Conservation (phyloP, 441 rosid genomes). For the Euphorbia corollata region DNA sequence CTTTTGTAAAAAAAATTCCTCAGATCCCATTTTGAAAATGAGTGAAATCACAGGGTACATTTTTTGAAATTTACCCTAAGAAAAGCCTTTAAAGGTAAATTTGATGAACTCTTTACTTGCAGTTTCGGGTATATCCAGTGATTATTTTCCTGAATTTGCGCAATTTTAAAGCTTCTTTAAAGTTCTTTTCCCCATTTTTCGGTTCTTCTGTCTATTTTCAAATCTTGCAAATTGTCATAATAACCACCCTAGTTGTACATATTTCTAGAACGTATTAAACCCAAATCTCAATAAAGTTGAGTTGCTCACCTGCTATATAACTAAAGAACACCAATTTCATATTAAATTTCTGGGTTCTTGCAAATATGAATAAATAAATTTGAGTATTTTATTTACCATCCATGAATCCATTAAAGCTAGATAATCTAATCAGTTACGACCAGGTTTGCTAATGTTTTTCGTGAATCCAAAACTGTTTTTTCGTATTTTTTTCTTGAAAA, state of each 20-base stretch:
- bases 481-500: too few relatives aligned
- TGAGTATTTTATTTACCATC: too few relatives aligned
- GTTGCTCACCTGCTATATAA: neutral
- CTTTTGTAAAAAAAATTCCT: too few relatives aligned
- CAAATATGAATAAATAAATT: too few relatives aligned
- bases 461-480: too few relatives aligned
- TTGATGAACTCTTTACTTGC: slow-evolving; percentile 6
- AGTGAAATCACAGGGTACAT: too few relatives aligned
- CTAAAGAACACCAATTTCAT: slow-evolving; percentile 1
- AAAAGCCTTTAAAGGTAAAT: slow-evolving; percentile 12
- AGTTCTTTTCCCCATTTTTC: slow-evolving; percentile 3
- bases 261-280: neutral
- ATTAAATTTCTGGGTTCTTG: neutral
- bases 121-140: slow-evolving; percentile 25
- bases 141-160: slow-evolving; percentile 23
- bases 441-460: too few relatives aligned
- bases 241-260: neutral
- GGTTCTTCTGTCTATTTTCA: neutral
- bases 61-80: too few relatives aligned
- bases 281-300: slow-evolving; percentile 22
- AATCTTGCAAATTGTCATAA: neutral
- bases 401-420: too few relatives aligned
- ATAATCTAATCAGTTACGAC: too few relatives aligned
- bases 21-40: too few relatives aligned
- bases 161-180: slow-evolving; percentile 21